Conservation (phyloP, 106 monocot genomes). For the Acorus calamus region DNA sequence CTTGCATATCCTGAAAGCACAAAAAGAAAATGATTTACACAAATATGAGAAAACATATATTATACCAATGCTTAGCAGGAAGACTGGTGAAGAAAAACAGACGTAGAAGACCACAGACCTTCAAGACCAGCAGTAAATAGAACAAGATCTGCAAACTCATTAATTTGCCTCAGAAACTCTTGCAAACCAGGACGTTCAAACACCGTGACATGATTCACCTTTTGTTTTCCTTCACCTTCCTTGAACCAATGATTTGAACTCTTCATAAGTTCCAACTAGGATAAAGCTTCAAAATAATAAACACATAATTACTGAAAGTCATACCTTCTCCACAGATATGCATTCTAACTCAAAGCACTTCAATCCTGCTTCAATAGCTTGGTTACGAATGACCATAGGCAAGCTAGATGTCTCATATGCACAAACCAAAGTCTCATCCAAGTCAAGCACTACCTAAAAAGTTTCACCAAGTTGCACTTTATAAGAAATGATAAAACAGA, state of each 20-base stretch:
- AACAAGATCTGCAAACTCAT: conserved; percentile 60
- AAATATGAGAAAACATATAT: no score
- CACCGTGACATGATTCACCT: conserved; percentile 61
- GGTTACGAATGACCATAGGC: conserved; percentile 45
- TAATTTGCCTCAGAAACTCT: conserved; percentile 44
- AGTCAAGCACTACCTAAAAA: conserved; percentile 76
- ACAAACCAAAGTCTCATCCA: conserved; percentile 94
- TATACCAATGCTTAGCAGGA: no score
- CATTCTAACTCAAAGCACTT: conserved; percentile 89
- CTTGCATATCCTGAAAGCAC: no score
- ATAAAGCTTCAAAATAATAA: conserved; percentile 3
- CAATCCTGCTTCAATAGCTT: conserved; percentile 78
- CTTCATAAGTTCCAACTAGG: no score
- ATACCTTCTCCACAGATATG: conserved; percentile 55
- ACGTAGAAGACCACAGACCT: no score
- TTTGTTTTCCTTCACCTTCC: conserved; percentile 52
- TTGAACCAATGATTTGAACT: conserved; percentile 12
- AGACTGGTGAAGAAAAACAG: no score
- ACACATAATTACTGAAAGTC: not conserved
- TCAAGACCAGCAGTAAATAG: conserved; percentile 75
- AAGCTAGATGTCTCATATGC: conserved; percentile 84
- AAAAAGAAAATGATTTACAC: no score
- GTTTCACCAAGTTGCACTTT: not conserved
- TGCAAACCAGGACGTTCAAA: conserved; percentile 67
- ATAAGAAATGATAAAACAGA: no score